Conservation (phyloP, 371 early-diverging fungal species). For the Lichtheimia hyalospora region DNA sequence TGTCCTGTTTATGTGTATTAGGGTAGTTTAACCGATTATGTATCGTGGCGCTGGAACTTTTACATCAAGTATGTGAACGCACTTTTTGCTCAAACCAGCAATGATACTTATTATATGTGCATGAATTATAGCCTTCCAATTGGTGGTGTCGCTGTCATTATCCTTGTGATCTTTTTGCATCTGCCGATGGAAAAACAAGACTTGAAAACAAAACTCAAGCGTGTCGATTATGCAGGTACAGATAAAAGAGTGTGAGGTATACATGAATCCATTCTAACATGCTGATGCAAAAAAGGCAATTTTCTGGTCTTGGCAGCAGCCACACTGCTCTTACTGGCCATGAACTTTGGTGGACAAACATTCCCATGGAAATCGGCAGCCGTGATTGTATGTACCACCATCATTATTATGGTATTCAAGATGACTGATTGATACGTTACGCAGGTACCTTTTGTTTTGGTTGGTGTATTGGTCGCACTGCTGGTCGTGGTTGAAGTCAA, state of each 20-base stretch:
- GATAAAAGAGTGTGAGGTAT: not conserved
- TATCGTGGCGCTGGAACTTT: slow-evolving; percentile 51
- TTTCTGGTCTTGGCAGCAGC: slow-evolving; percentile 38
- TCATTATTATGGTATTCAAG: not conserved
- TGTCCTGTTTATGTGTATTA: slow-evolving; percentile 6
- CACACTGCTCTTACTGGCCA: slow-evolving; percentile 40
- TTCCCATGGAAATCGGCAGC: slow-evolving; percentile 65
- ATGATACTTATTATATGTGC: not conserved
- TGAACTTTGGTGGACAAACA: slow-evolving; percentile 52
- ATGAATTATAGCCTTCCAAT: slow-evolving; percentile 37
- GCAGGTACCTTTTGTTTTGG: slow-evolving; percentile 46
- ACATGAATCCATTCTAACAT: not conserved
- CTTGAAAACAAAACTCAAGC: slow-evolving; percentile 36
- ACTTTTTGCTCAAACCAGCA: not conserved
- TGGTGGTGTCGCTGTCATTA: slow-evolving; percentile 38
- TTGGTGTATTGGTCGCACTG: slow-evolving; percentile 39
- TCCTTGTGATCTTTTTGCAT: slow-evolving; percentile 32
- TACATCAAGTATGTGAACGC: slow-evolving; percentile 43
- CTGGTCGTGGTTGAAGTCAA: slow-evolving; percentile 47
- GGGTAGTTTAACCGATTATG: slow-evolving; percentile 43
- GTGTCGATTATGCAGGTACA: slow-evolving; percentile 34
- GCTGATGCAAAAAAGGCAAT: slow-evolving; percentile 30
- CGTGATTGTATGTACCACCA: slow-evolving; percentile 41
- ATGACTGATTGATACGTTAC: not conserved
- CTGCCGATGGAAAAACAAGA: slow-evolving; percentile 27